Base-by-base conservation (phyloP, 1,139 yeast genomes). In the Zhuliangozyma blackwelliae region DNA sequence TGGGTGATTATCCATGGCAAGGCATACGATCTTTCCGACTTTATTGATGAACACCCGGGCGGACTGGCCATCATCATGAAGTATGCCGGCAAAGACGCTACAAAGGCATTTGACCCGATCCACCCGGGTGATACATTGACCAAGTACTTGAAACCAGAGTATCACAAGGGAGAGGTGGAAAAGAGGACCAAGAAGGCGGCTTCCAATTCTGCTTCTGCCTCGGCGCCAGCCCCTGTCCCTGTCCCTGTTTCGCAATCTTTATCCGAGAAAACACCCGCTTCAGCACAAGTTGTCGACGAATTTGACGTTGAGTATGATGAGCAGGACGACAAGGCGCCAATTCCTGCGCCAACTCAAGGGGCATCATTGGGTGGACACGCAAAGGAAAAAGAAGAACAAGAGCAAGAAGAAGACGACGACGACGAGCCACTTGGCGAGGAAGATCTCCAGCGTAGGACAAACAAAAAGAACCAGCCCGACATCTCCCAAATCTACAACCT, bases 61-160 rank as follows among this genome's bases (percentile, higher is more conserved):
- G 82, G 82, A 3, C 52, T 68, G 1, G 75, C 63, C 7, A 71
- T 76, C 31, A 72, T 76, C 32, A 52, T 75, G 43, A 71, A 72
- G 47, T 72, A 71, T 45, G 81, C 80, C 7, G 82, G 82, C 1
- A 64, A 70, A 40, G 81, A 76, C 48, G 80, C 80, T n/a, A 74
- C 82, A 27, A 74, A 72, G 48, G 79, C 72, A 10, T 76, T 76
- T 52, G 78, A 74, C 43, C 95, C 95, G 7, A 73, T 90, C 40
- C 98, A 90, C 59, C 95, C 96, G 0, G 75, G 82, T 11, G 92
- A 84, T 49, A 83, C 89, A 8, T 65, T 89, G 34, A 77, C 51
- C 16, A 69, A 67, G 49, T 68, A 69, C 42, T 61, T 70, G 48
- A 52, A 55, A 2, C 47, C 51, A 11, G 48, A 64, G 39, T 52